Conservation (phyloP, 345 rosid genomes). For the Nephelium lappaceum region DNA sequence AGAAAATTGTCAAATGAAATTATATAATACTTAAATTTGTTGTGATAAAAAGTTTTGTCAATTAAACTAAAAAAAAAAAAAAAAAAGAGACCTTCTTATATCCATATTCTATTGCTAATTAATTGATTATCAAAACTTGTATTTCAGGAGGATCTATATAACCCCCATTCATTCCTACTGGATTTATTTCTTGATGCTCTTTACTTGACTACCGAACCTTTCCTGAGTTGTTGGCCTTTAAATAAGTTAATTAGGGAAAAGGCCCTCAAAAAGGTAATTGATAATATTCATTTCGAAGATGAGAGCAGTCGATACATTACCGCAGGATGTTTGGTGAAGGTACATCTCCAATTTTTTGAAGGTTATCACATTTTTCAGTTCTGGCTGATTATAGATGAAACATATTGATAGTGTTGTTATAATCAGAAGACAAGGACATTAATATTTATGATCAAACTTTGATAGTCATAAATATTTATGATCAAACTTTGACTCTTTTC, state of each 20-base stretch:
- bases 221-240: conserved; percentile 36
- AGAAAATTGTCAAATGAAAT: no score
- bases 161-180: conserved; percentile 14
- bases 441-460: no score
- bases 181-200: conserved; percentile 36
- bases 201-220: conserved; percentile 24
- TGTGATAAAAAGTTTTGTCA: no score
- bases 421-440: no score
- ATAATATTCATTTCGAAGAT: conserved; percentile 28
- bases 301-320: conserved; percentile 42
- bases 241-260: conserved; percentile 29
- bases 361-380: background rate
- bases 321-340: conserved; percentile 36
- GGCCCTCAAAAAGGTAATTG: conserved; percentile 25
- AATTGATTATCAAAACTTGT: background rate
- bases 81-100: no score
- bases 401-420: background rate
- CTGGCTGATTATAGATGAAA: background rate
- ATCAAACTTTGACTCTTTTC: no score
- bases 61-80: no score
- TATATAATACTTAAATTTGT: no score
- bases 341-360: background rate
- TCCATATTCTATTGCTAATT: no score
- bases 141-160: conserved; percentile 15
- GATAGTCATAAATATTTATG: no score